These are phyloP conservation scores for Penicillium herquei DNA, from an alignment of 495 filamentous ascomycete genomes.

Conservation along the genomic window DNA sequence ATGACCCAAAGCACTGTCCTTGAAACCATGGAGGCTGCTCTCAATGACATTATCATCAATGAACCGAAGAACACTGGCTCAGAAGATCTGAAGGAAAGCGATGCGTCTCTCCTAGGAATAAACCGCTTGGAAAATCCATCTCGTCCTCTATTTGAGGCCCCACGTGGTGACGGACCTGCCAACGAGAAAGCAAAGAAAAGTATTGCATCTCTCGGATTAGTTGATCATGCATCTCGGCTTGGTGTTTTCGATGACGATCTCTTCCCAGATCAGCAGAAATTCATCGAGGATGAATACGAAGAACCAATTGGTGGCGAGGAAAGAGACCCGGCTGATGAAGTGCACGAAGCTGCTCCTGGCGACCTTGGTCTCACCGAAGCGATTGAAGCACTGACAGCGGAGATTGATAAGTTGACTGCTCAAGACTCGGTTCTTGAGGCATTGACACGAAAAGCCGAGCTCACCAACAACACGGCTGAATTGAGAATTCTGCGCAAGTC, in stretches of 20 bases:
- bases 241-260: constrained; percentile 95
- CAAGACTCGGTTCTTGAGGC: constrained; percentile 93
- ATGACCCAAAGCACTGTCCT: constrained; percentile 60
- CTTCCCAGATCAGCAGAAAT: constrained; percentile 86
- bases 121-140: constrained; percentile 48
- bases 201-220: constrained; percentile 85
- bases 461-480: constrained; percentile 95
- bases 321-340: constrained; percentile 70
- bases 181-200: constrained; percentile 70
- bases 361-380: constrained; percentile 93
- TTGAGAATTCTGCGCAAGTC: constrained; percentile 91
- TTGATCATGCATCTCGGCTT: constrained; percentile 73
- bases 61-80: constrained; percentile 61
- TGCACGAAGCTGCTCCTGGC: constrained; percentile 93
- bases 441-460: constrained; percentile 86
- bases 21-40: constrained; percentile 87
- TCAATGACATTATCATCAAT: constrained; percentile 93
- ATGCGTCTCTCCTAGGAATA: constrained; percentile 42
- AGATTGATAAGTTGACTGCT: constrained; percentile 83
- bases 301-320: constrained; percentile 61
- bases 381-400: constrained; percentile 75
- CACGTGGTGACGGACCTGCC: constrained; percentile 35
- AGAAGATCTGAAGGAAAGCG: constrained; percentile 60
- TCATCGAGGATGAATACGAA: constrained; percentile 80
- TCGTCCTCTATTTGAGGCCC: constrained; percentile 56